A percentile compares a stretch with the other conserved stretches of the same genome.
phyloP scores from a whole-genome alignment of 164 flowering plant species.

The Magnolia sinica region DNA sequence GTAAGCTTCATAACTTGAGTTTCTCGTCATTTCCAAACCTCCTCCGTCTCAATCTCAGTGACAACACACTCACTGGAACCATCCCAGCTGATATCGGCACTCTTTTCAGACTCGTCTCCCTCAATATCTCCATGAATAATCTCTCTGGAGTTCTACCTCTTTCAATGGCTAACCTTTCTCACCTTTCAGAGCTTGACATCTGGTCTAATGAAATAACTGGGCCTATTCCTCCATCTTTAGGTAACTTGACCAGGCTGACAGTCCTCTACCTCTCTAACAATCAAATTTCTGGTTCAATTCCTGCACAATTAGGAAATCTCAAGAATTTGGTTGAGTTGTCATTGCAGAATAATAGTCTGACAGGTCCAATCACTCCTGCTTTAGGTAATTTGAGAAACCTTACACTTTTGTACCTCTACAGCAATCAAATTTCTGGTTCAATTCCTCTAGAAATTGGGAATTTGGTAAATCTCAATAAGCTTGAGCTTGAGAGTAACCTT shows the following conservation, averaged over 20 bases:
- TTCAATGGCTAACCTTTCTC: no score
- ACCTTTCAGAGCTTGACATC: neutral
- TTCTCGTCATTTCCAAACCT: no score
- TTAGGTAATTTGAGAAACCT: slow-evolving; percentile 1
- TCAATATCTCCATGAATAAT: no score
- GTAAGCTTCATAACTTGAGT: no score
- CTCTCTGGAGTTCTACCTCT: no score
- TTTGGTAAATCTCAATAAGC: neutral
- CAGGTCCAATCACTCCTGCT: neutral
- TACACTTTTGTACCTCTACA: neutral
- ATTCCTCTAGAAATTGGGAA: slow-evolving; percentile 4
- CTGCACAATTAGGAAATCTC: slow-evolving; percentile 27
- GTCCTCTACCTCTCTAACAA: neutral
- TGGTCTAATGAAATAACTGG: slow-evolving; percentile 17
- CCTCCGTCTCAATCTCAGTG: no score
- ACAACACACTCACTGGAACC: no score
- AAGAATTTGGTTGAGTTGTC: neutral
- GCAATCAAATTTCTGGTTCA: neutral
- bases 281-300: slow-evolving; percentile 21
- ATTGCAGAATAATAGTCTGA: neutral
- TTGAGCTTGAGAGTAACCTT: neutral
- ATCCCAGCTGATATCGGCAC: no score
- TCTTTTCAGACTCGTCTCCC: no score
- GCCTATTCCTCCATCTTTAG: no score
- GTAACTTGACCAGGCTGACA: no score